A percentile compares a stretch with the other conserved stretches of the same genome.
These are phyloP conservation scores for Kodamaea leandrae DNA, from an alignment of 805 yeast species.

Conservation along the genomic window DNA sequence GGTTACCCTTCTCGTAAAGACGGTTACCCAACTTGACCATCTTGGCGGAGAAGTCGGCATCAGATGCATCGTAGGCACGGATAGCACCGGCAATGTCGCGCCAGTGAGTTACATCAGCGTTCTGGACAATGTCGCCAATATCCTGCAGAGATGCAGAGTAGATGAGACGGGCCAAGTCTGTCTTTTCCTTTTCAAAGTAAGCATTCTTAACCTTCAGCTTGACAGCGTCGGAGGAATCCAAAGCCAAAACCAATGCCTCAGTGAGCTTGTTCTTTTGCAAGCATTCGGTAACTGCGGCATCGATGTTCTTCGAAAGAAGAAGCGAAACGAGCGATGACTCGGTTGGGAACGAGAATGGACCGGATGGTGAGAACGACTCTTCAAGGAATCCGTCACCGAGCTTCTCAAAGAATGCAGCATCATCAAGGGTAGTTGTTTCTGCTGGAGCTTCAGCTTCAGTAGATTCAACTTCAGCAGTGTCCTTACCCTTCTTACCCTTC, in stretches of 20 bases:
- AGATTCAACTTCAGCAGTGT: background rate
- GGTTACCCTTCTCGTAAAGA: conserved; percentile 42
- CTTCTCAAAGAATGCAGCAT: conserved; percentile 38
- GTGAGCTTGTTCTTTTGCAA: conserved; percentile 58
- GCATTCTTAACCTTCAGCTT: conserved; percentile 69
- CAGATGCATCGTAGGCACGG: conserved; percentile 50
- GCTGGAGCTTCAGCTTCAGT: no score
- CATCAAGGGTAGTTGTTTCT: conserved; percentile 14
- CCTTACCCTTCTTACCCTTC: conserved; percentile 6
- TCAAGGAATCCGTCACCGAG: conserved; percentile 26
- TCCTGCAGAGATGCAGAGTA: conserved; percentile 58
- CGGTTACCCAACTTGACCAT: conserved; percentile 77
- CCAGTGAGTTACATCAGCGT: conserved; percentile 82
- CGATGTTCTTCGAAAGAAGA: conserved; percentile 60
- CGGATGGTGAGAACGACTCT: conserved; percentile 46
- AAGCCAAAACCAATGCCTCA: conserved; percentile 82
- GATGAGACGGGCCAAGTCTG: conserved; percentile 70
- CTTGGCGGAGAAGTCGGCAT: conserved; percentile 49
- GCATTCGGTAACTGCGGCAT: conserved; percentile 65
- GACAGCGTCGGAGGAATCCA: conserved; percentile 57
- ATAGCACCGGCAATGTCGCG: conserved; percentile 72
- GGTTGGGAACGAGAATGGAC: conserved; percentile 47
- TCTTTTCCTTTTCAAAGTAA: conserved; percentile 61
- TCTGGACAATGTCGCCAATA: conserved; percentile 67
- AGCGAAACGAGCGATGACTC: conserved; percentile 43